phyloP scores from a whole-genome alignment of 192 early-diverging fungal genomes.

The Coemansia sp. region DNA sequence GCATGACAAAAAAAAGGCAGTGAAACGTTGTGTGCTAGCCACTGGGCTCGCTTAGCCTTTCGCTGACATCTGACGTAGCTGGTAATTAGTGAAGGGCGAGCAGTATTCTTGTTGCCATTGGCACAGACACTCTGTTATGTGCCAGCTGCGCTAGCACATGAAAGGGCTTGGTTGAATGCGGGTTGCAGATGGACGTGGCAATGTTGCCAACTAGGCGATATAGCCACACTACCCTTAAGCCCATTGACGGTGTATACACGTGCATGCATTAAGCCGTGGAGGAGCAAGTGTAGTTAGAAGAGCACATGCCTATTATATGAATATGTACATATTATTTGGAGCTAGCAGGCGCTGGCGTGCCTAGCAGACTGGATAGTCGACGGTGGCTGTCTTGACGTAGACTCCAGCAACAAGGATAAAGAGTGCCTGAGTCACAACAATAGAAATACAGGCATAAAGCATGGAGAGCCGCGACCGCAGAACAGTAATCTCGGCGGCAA shows the following conservation, averaged over 20 bases:
- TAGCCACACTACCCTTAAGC: neutral
- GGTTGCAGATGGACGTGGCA: neutral
- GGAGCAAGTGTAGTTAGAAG: neutral
- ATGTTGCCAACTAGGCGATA: neutral
- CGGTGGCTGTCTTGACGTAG: conserved; percentile 42
- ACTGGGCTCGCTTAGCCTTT: neutral
- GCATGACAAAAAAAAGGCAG: neutral
- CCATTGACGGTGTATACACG: neutral
- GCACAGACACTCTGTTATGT: neutral
- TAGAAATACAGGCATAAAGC: conserved; percentile 28
- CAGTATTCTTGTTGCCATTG: too few relatives aligned
- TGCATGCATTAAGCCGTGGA: conserved; percentile 1
- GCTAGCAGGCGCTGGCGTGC: too few relatives aligned
- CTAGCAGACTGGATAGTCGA: conserved; percentile 23
- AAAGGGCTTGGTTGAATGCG: conserved; percentile 3
- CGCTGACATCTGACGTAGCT: too few relatives aligned
- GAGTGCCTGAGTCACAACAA: conserved; percentile 36
- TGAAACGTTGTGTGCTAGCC: too few relatives aligned
- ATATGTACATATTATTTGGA: neutral
- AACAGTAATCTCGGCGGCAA: conserved; percentile 53
- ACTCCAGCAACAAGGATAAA: conserved; percentile 46
- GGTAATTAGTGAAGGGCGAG: too few relatives aligned
- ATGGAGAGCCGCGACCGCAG: conserved; percentile 22
- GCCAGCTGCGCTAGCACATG: neutral
- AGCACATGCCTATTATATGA: neutral